Evolutionary conservation across 371 early-diverging fungal genomes (phyloP).

Genomic region (Mortierella sp.): DNA sequence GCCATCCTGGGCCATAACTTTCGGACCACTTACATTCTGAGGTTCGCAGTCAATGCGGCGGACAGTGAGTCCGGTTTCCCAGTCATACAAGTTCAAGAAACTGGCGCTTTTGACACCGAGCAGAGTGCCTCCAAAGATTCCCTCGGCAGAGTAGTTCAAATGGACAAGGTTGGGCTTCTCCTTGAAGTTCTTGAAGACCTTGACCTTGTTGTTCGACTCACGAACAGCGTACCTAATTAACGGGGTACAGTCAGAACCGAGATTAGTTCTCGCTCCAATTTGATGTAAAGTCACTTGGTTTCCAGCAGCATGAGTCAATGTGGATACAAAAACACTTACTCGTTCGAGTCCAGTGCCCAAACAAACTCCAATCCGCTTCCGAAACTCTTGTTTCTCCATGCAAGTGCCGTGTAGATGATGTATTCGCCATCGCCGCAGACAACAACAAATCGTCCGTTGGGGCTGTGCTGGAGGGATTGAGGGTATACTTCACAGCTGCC

Average conservation of each 20-base stretch:
- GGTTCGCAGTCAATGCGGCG: slow-evolving; percentile 96
- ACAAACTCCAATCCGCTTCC: slow-evolving; percentile 96
- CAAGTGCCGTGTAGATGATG: slow-evolving; percentile 98
- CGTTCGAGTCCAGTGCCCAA: slow-evolving; percentile 96
- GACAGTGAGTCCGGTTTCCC: slow-evolving; percentile 93
- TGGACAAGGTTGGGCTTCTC: slow-evolving; percentile 81
- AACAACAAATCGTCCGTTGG: slow-evolving; percentile 97
- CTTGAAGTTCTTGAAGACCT: slow-evolving; percentile 94
- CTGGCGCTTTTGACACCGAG: slow-evolving; percentile 89
- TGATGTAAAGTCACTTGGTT: not conserved
- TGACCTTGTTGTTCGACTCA: slow-evolving; percentile 89
- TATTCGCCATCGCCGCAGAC: slow-evolving; percentile 99
- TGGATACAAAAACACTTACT: slow-evolving; percentile 63
- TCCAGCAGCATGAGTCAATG: not conserved
- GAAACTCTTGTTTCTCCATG: slow-evolving; percentile 99
- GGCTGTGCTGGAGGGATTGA: slow-evolving; percentile 95
- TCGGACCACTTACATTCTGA: slow-evolving; percentile 70
- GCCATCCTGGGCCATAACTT: not conserved
- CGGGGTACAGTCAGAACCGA: not conserved
- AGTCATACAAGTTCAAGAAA: slow-evolving; percentile 96
- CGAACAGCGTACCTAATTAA: slow-evolving; percentile 88
- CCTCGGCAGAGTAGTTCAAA: slow-evolving; percentile 89
- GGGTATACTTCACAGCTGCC: slow-evolving; percentile 99
- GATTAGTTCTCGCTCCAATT: not conserved
- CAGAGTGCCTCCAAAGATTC: slow-evolving; percentile 94